A percentile compares a stretch with the other conserved stretches of the same genome.
Evolutionary conservation across 306 rosid species (phyloP).

Genomic region (Corylus americana): DNA sequence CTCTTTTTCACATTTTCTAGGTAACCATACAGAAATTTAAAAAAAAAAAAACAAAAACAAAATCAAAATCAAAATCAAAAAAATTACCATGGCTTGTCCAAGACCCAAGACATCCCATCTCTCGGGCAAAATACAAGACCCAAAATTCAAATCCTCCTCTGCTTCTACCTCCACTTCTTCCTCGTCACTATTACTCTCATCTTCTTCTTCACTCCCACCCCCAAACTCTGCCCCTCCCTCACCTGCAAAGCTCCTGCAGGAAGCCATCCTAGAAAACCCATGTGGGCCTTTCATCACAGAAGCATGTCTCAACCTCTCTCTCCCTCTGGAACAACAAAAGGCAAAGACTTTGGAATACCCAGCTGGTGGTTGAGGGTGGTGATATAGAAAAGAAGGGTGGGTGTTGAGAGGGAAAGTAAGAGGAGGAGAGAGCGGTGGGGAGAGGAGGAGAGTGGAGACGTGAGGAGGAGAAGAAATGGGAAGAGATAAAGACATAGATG

Average conservation of each 20-base stretch:
- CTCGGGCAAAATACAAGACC: conserved; percentile 52
- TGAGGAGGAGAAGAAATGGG: conserved; percentile 36
- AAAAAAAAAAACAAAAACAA: background rate
- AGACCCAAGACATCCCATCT: conserved; percentile 95
- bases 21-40: conserved; percentile 3
- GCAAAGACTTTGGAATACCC: background rate
- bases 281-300: conserved; percentile 25
- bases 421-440: conserved; percentile 21
- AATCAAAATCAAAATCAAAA: background rate
- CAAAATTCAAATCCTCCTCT: conserved; percentile 26
- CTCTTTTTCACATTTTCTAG: background rate
- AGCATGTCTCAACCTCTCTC: background rate
- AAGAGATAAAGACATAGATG: conserved; percentile 35
- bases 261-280: conserved; percentile 20
- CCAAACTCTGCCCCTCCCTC: conserved; percentile 13
- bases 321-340: conserved; percentile 31
- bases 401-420: conserved; percentile 28
- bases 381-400: conserved; percentile 23
- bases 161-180: conserved; percentile 30
- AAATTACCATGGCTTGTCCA: conserved; percentile 94
- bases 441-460: conserved; percentile 17
- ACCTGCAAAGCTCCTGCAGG: conserved; percentile 23
- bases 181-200: conserved; percentile 5
- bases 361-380: conserved; percentile 5
- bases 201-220: conserved; percentile 33